Evolutionary conservation across 768 basidiomycete genomes (phyloP).

Genomic region (Phanerochaete carnosa): DNA sequence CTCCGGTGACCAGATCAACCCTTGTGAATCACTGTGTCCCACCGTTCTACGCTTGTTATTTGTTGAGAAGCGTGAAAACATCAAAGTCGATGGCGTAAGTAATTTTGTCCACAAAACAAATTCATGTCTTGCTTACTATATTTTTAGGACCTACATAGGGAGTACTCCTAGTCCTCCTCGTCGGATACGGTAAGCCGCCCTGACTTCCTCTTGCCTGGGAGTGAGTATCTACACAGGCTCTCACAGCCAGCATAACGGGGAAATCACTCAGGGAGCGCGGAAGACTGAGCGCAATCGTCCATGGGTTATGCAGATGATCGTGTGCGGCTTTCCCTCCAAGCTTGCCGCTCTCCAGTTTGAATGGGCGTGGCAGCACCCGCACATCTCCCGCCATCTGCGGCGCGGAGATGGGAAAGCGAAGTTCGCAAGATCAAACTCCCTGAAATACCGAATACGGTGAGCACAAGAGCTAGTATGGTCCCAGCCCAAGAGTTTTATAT

Average conservation of each 20-base stretch:
- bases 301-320: conserved; percentile 86
- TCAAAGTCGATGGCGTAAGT: conserved; percentile 44
- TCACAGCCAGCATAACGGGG: conserved; percentile 76
- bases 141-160: conserved; percentile 67
- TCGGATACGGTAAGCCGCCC: conserved; percentile 48
- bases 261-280: conserved; percentile 65
- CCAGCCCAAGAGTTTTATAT: not conserved
- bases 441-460: not conserved
- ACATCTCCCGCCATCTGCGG: conserved; percentile 62
- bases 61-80: conserved; percentile 64
- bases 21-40: conserved; percentile 44
- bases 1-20: conserved; percentile 14
- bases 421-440: not conserved
- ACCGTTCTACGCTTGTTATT: conserved; percentile 79
- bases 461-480: not conserved
- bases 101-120: no score
- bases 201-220: not conserved
- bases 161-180: conserved; percentile 67
- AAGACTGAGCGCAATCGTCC: conserved; percentile 60
- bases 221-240: not conserved
- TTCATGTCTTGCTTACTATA: not conserved
- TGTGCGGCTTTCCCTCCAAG: conserved; percentile 79
- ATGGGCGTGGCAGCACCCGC: conserved; percentile 85
- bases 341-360: conserved; percentile 76
- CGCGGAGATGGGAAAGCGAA: conserved; percentile 33